phyloP scores from a whole-genome alignment of 164 flowering plant species.

The Berberis vulgaris region DNA sequence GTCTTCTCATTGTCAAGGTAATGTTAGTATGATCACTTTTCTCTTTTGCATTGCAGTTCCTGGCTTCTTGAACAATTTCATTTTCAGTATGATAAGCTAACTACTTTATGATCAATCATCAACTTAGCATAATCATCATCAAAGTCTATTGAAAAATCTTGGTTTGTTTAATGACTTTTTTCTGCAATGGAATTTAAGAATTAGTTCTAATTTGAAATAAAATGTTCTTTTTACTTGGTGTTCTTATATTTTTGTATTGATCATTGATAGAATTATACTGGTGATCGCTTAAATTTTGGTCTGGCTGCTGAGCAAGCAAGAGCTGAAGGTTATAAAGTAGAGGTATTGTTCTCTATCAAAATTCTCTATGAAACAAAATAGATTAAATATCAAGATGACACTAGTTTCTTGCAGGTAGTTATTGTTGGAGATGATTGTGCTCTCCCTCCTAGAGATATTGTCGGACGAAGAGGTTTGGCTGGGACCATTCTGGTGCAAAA shows the following conservation, averaged over 20 bases:
- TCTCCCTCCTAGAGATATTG: slow-evolving; percentile 89
- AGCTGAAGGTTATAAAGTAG: slow-evolving; percentile 85
- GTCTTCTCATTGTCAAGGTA: slow-evolving; percentile 93
- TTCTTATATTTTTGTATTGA: slow-evolving; percentile 2
- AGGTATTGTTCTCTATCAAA: slow-evolving; percentile 37
- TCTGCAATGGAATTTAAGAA: too few species aligned
- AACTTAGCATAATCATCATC: neutral
- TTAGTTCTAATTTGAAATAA: neutral
- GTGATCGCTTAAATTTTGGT: slow-evolving; percentile 96
- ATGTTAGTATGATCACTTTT: neutral
- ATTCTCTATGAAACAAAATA: neutral
- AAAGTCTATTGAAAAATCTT: too few species aligned
- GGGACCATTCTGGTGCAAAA: slow-evolving; percentile 90
- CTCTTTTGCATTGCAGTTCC: neutral
- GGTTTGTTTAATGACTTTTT: too few species aligned
- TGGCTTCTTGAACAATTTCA: neutral
- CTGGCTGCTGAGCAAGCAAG: slow-evolving; percentile 97
- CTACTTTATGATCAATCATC: neutral
- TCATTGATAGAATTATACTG: slow-evolving; percentile 76
- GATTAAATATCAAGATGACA: neutral
- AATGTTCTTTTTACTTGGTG: neutral
- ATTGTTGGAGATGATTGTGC: slow-evolving; percentile 99
- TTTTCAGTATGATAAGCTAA: neutral
- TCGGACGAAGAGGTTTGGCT: slow-evolving; percentile 96
- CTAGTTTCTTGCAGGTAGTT: slow-evolving; percentile 47